Conservation (phyloP, 2,329 filamentous ascomycete species). For the Basipetospora chlamydospora region DNA sequence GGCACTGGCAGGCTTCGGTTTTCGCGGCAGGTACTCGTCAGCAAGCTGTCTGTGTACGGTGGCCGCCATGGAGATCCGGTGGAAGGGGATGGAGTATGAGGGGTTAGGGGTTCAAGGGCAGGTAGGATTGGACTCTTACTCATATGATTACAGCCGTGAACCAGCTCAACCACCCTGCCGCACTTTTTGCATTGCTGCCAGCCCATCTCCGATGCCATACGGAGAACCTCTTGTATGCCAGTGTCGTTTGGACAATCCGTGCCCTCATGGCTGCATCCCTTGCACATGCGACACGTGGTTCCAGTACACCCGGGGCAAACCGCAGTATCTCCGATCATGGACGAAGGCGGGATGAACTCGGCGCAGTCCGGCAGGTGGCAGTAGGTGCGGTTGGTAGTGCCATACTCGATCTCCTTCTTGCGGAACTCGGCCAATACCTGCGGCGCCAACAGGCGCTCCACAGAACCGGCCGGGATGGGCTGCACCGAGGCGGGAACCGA, state of each 20-base stretch:
- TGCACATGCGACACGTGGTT: conserved; percentile 37
- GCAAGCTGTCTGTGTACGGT: background rate
- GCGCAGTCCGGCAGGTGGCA: conserved; percentile 30
- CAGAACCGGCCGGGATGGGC: conserved; percentile 25
- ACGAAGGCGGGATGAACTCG: conserved; percentile 24
- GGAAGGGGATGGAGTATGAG: no score
- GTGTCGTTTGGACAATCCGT: conserved; percentile 35
- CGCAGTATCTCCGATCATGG: conserved; percentile 19
- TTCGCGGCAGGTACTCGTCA: no score
- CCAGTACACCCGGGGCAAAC: conserved; percentile 25
- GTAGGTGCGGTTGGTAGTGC: conserved; percentile 32
- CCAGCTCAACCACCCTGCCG: conserved; percentile 30
- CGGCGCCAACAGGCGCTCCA: conserved; percentile 20
- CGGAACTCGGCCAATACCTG: conserved; percentile 22
- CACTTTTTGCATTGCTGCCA: conserved; percentile 39
- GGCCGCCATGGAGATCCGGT: no score
- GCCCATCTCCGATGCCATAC: conserved; percentile 22
- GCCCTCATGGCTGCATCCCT: conserved; percentile 25
- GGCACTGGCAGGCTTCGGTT: conserved; percentile 27
- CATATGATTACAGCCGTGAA: conserved; percentile 39
- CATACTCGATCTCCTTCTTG: conserved; percentile 31
- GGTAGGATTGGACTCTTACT: no score
- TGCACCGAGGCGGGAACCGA: conserved; percentile 41
- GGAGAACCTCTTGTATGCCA: conserved; percentile 22
- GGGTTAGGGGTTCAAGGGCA: no score